These are phyloP conservation scores for Picea abies DNA, from an alignment of 83 land plant species.

Conservation along the genomic window DNA sequence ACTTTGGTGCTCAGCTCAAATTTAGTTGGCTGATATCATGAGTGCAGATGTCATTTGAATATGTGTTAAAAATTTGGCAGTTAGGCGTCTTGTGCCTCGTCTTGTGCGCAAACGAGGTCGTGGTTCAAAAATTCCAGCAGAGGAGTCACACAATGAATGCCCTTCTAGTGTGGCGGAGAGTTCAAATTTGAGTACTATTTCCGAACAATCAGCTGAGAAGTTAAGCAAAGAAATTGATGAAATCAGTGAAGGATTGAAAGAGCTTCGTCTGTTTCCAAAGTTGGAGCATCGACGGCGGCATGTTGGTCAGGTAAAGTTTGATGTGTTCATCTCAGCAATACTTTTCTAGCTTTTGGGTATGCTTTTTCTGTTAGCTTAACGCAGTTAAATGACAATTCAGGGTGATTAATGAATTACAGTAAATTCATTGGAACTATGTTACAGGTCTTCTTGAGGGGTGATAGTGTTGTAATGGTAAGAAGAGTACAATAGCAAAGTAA, in stretches of 20 bases:
- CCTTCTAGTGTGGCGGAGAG: constrained; percentile 6
- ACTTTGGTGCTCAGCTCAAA: not conserved
- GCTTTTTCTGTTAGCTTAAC: not conserved
- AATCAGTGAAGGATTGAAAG: constrained; percentile 24
- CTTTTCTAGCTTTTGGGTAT: not conserved
- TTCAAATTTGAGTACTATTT: constrained; percentile 7
- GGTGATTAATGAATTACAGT: not conserved
- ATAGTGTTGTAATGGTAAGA: constrained; percentile 24
- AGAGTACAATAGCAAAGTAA: not conserved
- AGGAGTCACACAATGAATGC: constrained; percentile 7
- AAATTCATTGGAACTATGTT: not conserved
- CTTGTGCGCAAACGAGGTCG: constrained; percentile 22
- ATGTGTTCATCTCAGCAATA: not conserved
- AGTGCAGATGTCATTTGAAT: not conserved
- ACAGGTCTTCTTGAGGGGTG: constrained; percentile 32
- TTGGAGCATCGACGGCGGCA: constrained; percentile 33
- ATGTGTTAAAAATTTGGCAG: constrained; percentile 16
- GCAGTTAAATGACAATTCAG: not conserved
- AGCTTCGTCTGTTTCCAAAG: constrained; percentile 31
- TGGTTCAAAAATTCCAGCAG: not conserved
- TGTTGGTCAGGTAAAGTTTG: constrained; percentile 25
- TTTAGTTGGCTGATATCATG: not conserved
- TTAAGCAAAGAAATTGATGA: not conserved
- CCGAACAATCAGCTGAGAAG: constrained; percentile 1
- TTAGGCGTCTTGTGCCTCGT: constrained; percentile 26